A percentile compares a stretch with the other conserved stretches of the same genome.
phyloP scores from a whole-genome alignment of 148 eudicot genomes.

The Vaccinium vitisidaea region DNA sequence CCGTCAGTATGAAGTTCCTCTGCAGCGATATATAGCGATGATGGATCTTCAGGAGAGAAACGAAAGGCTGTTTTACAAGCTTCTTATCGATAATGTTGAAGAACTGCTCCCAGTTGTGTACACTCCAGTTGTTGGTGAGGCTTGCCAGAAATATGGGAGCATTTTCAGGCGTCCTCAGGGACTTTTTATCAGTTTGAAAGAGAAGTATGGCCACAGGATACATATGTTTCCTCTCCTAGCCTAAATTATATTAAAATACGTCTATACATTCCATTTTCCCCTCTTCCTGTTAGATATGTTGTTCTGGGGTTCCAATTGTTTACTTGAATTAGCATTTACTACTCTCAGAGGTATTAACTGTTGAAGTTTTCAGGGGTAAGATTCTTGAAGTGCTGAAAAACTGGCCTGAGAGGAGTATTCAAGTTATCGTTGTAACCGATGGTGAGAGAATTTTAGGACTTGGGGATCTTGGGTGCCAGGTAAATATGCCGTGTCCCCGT shows the following conservation, averaged over 20 bases:
- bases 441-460: constrained; percentile 95
- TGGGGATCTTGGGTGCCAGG: constrained; percentile 99
- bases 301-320: not conserved
- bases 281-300: not conserved
- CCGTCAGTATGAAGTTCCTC: constrained; percentile 72
- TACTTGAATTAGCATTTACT: not conserved
- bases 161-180: constrained; percentile 95
- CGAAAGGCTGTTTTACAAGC: constrained; percentile 83
- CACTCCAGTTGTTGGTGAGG: constrained; percentile 93
- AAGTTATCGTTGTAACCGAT: constrained; percentile 96
- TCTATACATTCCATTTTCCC: not conserved
- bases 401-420: constrained; percentile 85
- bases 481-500: constrained; percentile 15
- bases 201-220: constrained; percentile 51
- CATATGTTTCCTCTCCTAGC: not conserved
- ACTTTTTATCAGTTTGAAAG: constrained; percentile 81
- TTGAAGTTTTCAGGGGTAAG: constrained; percentile 60
- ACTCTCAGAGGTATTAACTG: not conserved
- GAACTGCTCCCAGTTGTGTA: constrained; percentile 87
- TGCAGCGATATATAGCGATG: constrained; percentile 84
- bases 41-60: constrained; percentile 99
- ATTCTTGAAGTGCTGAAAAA: constrained; percentile 82
- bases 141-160: constrained; percentile 94
- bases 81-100: constrained; percentile 91
- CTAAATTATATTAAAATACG: not conserved